These are phyloP conservation scores for Datisca glomerata DNA, from an alignment of 306 rosid genomes.

Conservation along the genomic window DNA sequence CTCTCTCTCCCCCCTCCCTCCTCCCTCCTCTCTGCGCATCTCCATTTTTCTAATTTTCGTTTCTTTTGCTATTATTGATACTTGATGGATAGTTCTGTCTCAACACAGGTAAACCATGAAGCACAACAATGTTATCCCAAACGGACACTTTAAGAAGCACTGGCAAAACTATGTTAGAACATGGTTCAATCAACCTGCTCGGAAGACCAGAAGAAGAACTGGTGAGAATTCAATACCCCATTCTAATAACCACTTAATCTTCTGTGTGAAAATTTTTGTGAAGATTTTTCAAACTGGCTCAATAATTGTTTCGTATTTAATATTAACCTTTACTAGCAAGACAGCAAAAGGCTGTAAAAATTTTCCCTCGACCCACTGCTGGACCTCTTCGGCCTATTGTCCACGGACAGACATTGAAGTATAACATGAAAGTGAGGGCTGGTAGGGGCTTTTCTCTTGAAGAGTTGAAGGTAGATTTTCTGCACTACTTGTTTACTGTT, in stretches of 20 bases:
- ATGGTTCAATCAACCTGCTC: not conserved
- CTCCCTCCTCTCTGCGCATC: too few relatives aligned
- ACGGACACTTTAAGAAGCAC: not conserved
- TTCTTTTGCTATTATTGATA: too few relatives aligned
- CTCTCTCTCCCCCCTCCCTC: too few relatives aligned
- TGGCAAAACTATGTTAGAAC: not conserved
- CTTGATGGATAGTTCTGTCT: too few relatives aligned
- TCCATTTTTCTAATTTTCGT: too few relatives aligned
- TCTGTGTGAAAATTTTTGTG: too few relatives aligned
- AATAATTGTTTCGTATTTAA: not conserved
- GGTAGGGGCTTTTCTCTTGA: too few relatives aligned
- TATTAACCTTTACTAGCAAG: constrained; percentile 26
- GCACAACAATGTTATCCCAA: not conserved
- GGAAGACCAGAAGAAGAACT: constrained; percentile 10
- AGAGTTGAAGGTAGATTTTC: too few relatives aligned
- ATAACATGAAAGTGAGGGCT: too few relatives aligned
- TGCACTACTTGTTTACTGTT: not conserved
- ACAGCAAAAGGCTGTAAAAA: constrained; percentile 46
- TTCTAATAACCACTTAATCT: not conserved
- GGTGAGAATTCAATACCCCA: constrained; percentile 15
- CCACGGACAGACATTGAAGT: too few relatives aligned
- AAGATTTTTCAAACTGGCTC: not conserved
- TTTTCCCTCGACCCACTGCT: too few relatives aligned
- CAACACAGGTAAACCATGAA: too few relatives aligned
- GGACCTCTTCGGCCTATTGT: constrained; percentile 47